Percentiles rank a stretch among this genome's conserved stretches.
Conservation (phyloP, 2,329 filamentous ascomycete species). For the Phaeosphaeria sp. region DNA sequence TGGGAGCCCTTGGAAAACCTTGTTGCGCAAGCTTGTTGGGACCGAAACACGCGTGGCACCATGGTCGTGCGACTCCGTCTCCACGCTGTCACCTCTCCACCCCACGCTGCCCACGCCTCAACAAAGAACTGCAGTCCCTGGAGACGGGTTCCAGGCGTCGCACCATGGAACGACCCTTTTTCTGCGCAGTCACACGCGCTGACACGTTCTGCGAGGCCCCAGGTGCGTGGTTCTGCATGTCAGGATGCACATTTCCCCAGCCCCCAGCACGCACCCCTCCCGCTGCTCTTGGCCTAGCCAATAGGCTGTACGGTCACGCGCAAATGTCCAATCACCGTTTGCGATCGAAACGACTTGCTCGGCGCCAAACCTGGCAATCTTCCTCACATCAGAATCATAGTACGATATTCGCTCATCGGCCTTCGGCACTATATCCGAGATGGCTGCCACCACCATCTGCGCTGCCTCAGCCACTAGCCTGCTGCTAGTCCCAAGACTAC, state of each 20-base stretch:
- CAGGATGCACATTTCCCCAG: not conserved
- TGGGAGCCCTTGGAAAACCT: not conserved
- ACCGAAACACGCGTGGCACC: not conserved
- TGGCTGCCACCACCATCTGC: not conserved
- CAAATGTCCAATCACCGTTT: not conserved
- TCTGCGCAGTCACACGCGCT: not conserved
- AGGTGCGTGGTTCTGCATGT: not conserved
- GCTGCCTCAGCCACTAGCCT: not conserved
- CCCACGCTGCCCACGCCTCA: not conserved
- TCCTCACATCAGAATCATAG: not conserved
- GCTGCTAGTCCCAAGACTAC: not conserved
- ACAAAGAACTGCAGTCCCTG: not conserved
- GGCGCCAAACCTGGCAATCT: not conserved
- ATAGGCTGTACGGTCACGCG: not conserved
- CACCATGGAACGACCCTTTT: not conserved
- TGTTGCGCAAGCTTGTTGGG: not conserved
- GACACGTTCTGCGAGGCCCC: not conserved
- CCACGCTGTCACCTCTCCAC: not conserved
- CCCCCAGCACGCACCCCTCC: not conserved
- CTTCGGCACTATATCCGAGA: not conserved
- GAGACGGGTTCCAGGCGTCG: not conserved
- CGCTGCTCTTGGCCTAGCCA: not conserved
- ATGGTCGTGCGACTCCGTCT: not conserved
- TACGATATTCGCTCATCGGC: not conserved
- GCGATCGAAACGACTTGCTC: not conserved